Base-by-base conservation (phyloP, 805 yeast species). In the Myxozyma sirexii region DNA sequence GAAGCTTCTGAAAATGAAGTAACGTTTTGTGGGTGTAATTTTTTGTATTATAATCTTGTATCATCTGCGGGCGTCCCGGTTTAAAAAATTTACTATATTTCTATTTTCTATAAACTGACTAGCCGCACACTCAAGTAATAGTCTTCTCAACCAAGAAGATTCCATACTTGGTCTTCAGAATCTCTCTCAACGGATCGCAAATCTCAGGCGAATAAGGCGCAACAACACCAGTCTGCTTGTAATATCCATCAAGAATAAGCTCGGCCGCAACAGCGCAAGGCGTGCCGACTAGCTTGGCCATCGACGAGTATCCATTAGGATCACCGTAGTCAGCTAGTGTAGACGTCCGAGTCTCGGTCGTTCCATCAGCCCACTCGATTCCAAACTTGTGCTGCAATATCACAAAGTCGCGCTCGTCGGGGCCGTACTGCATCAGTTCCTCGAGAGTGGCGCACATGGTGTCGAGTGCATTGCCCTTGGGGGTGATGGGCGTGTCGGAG, bases 231-330 rank as follows among this genome's bases (percentile, higher is more conserved):
- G 90, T 89, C 63, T 80, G 82, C 50, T 53, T 61, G 70, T 84
- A 81, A 59, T 86, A 83, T 67, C 97, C 97, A 68, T 88, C 84
- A 70, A 94, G 82, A 64, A 94, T 88, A 76, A 88, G 87, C 78
- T 84, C 84, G 60, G 88, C 81, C 31, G 98, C 99, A 74, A 94
- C 96, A 56, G 97, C 97, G 79, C 97, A 93, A 68, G 99, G 99
- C 65, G 91, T 93, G 80, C 99, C 99, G 57, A 94, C 99, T 66
- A 90, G 84, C 75, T 93, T 92, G 68, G 99, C 99, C 99, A 94
- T 94, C 37, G 98, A 92, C 42, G 96, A 87, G 85, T 93, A 94
- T 56, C 94, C 93, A 62, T 92, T 90, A 56, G 81, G 80, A 68
- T 82, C 85, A 79, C 99, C 99, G 77, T 89, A 90, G 76, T 91